Evolutionary conservation across 345 rosid species (phyloP), one percentile per base, ranked within the genome.

Genomic region (Eucalyptus brandiana): DNA sequence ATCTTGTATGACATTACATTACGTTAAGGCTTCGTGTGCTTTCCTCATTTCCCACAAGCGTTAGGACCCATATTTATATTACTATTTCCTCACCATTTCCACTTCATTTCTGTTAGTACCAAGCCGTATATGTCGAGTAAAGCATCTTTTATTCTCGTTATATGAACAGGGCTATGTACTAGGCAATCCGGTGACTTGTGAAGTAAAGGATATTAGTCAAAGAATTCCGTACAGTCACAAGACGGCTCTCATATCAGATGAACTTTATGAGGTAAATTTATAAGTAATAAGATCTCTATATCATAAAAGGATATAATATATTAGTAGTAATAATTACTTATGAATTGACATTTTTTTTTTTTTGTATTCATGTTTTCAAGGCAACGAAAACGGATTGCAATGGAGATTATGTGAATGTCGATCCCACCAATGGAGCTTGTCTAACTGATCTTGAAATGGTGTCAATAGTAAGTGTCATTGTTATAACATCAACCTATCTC

Each of bases 201-300:
- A 10, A 12, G 86, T 76, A 15, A 47, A 86, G 32, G 94, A 94
- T 19, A 48, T 2, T 24, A 94, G 93, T 86, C 89, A 92, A 80
- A 88, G 80, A 30, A 69, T 94, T 88, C 87, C 88, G 30, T 94
- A 32, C 89, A 90, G 94, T 86, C 93, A 93, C 56, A 92, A 94
- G n/a, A 90, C 91, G 93, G 92, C 92, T 48, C 90, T 96, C 37
- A 94, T 96, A 86, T 95, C 96, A 13, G 93, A 93, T 91, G 92
- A 94, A 88, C 93, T 94, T 50, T 96, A 93, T 50, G 89, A 93
- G 95, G 97, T 93, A 47, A 65, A 34, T 34, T 69, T 34, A 34
- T 5, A 69, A 18, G 3, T 18, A 7, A 69, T 34, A 34, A 3
- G 12, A 34, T 10, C 80, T 34, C 4, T 69, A 37, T 69, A 69